Evolutionary conservation across 371 early-diverging fungal genomes (phyloP), one percentile per base, ranked within the genome.

Genomic region (Mucor sp.): DNA sequence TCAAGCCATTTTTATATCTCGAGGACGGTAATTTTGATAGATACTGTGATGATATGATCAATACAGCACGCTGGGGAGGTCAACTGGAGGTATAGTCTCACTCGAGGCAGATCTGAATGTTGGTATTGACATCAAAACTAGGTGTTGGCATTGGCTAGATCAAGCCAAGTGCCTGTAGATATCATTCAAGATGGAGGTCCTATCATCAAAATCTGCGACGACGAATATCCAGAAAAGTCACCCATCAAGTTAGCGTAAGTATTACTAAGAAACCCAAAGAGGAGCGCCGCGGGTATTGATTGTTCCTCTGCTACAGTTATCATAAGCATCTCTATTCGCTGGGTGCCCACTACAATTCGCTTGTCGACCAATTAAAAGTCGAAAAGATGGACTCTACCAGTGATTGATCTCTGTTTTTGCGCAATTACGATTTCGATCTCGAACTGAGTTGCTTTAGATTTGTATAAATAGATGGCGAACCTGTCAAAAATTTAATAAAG

Each of bases 21-120:
- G 91, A 95, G 47, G 79, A 81, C 21, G 97, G 96, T n/a, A 89
- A 93, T 67, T 94, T 90, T 77, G 78, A 81, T 50, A 71, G 74
- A 48, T 93, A 97, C 70, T 95, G 95, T 75, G 67, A 89, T 67
- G 89, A 89, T 37, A 79, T 97, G 21, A 94, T 90, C 60, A 69
- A 78, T 30, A 93, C 95, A 0, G 93, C 97, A 6, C 84, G 87
- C 1, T 98, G 98, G 98, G 98, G 98, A 62, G 98, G 98, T 14
- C 94, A 98, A 64, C 77, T 91, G 6, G 98, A 98, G 86, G 94
- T 96, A 84, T 74, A 33, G 25, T 17, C 3, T 5, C 1, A 21
- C 11, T 44, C 17, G 8, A 25, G n/a, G 11, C 33, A 33, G 57
- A 33, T 17, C 30, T n/a, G 12, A 17, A 28, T 65, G 17, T 30